Base-by-base conservation (phyloP, 306 rosid genomes). In the Sindora glabra region DNA sequence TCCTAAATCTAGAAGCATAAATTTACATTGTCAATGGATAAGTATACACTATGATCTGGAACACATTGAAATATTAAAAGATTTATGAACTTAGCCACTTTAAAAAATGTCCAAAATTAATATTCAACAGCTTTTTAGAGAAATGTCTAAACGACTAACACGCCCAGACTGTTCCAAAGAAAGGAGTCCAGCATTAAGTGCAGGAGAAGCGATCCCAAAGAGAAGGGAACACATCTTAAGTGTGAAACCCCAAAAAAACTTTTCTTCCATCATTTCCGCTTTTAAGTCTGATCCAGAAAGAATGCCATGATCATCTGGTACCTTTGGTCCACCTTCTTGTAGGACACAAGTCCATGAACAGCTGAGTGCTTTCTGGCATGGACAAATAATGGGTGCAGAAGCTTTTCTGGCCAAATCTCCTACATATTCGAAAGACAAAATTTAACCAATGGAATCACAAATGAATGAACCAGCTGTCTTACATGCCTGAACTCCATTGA, bases 401-500 rank as follows among this genome's bases (percentile, higher is more conserved):
- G 88, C 77, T 73, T 89, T 77, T 94, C 97, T 39, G 86, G 79
- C 99, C 99, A 89, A 49, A 59, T 60, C 56, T 89, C 97, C 97
- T 97, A 86, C 87, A 78, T 68, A 54, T 89, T 86, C 34, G 69
- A 48, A 66, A 97, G 95, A 56, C 99, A 94, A 70, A 49, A 14
- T 72, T 86, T 94, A 53, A 84, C 87, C 74, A 94, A 74, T 41
- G 90, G 99, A 77, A 89, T 80, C 65, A 94, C 51, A 68, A 73
- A 68, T 34, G 95, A 81, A 80, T 94, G 99, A 67, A 89, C 87
- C 75, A 94, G 95, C 77, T 72, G 90, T 59, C 84, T 82, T 55
- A 86, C 68, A 78, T 94, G 99, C 78, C 99, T 84, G 89, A 94
- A 94, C 61, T 94, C 99, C 95, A 89, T 94, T 15, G 95, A 84